Conservation (phyloP, 2,329 filamentous ascomycete species). For the Xylaria sp. region DNA sequence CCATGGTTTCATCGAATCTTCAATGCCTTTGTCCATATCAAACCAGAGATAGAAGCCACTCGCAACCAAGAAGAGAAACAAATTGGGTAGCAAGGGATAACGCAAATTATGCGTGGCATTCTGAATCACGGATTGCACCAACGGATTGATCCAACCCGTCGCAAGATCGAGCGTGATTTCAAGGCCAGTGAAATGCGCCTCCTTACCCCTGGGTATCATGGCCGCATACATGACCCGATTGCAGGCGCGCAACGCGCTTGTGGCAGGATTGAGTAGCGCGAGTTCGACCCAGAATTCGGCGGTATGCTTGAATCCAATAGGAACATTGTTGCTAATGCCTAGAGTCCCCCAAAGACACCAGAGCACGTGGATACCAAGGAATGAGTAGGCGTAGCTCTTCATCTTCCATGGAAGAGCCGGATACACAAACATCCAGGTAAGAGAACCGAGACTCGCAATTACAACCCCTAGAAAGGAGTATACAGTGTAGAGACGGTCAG, state of each 20-base stretch:
- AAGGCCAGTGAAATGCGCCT: conserved; percentile 35
- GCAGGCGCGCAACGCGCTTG: conserved; percentile 31
- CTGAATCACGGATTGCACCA: conserved; percentile 35
- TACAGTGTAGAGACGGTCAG: conserved; percentile 31
- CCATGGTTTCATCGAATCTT: conserved; percentile 34
- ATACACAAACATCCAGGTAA: conserved; percentile 35
- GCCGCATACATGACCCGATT: conserved; percentile 34
- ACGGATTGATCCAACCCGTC: conserved; percentile 33
- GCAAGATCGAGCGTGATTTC: conserved; percentile 32
- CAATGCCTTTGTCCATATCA: conserved; percentile 34
- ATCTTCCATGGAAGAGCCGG: conserved; percentile 22
- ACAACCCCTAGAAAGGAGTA: conserved; percentile 34
- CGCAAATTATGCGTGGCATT: conserved; percentile 35
- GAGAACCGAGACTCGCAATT: conserved; percentile 28
- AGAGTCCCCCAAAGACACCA: conserved; percentile 32
- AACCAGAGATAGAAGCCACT: conserved; percentile 34
- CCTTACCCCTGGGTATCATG: conserved; percentile 32
- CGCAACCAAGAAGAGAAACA: conserved; percentile 30
- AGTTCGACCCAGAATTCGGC: conserved; percentile 35
- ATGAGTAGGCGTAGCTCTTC: conserved; percentile 33
- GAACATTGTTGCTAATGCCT: conserved; percentile 27
- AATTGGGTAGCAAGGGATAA: conserved; percentile 34
- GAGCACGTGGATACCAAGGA: conserved; percentile 28
- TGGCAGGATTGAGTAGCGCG: conserved; percentile 31
- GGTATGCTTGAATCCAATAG: conserved; percentile 31